Evolutionary conservation across 768 basidiomycete genomes (phyloP), one percentile per base, ranked within the genome.

Genomic region (Calocybe gangraenosa): DNA sequence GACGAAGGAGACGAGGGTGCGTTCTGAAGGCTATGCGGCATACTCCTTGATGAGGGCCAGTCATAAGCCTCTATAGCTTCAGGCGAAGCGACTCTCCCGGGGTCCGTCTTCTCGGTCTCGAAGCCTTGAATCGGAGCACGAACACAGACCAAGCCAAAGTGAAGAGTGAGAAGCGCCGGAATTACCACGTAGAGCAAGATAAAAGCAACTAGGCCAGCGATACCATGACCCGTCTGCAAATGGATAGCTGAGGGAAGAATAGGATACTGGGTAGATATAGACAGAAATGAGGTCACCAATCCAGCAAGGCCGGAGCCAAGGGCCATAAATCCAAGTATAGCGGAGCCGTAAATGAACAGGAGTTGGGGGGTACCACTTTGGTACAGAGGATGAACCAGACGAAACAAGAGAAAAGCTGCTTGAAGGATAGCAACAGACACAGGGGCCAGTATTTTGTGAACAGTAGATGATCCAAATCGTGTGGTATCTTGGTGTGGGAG

Each of bases 241-340:
- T 66, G 70, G 13, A 52, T 40, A 34, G 56, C 50, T 33, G 62
- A 58, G 11, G 50, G 6, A 64, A 22, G 20, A 33, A 50, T 47
- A 22, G 52, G 47, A n/a, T 54, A 50, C 32, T 63, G 52, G 18
- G 63, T 55, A 9, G 65, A 66, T 42, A 78, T 73, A 33, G 80
- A 73, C 1, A 79, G 81, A 62, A 90, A 87, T 6, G 85, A 72
- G 2, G 75, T 67, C 14, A 68, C 75, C 37, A 89, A 60, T 8
- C 84, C 85, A 20, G 66, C 79, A 15, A 89, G 53, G 21, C 88
- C 88, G 19, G 79, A 54, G 11, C 68, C 79, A 55, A 80, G 87
- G 21, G 67, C 62, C 13, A 54, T 55, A 22, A 82, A 41, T 11
- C 68, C 67, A 40, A 78, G 50, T 15, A 73, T 47, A 11, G 59